Conservation (phyloP, 208 protist genomes). For the Leishmania guyanensis region DNA sequence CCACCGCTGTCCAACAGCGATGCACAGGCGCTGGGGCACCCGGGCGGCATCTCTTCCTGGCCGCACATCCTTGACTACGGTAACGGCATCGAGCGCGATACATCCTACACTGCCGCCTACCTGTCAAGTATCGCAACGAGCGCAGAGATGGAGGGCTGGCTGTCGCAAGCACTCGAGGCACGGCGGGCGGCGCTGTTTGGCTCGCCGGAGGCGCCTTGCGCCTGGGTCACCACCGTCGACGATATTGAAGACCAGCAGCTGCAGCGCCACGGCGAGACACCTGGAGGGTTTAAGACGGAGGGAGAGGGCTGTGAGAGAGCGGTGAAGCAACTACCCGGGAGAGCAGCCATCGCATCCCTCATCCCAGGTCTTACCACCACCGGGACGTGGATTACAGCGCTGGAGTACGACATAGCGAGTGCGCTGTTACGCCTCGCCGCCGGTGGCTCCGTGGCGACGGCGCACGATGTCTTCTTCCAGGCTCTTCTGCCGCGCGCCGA, state of each 20-base stretch:
- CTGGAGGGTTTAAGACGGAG: no score
- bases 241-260: neutral
- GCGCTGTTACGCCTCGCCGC: conserved; percentile 29
- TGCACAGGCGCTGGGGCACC: conserved; percentile 27
- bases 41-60: conserved; percentile 60
- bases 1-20: conserved; percentile 15
- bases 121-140: conserved; percentile 42
- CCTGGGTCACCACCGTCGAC: neutral
- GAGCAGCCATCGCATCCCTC: neutral
- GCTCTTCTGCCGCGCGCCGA: conserved; percentile 20
- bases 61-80: conserved; percentile 46
- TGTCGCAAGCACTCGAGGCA: conserved; percentile 21
- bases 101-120: conserved; percentile 48
- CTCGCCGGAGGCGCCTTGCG: conserved; percentile 4
- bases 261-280: neutral
- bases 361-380: neutral
- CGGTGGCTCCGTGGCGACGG: neutral
- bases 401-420: conserved; percentile 37
- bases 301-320: neutral
- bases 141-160: conserved; percentile 44
- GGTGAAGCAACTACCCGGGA: neutral
- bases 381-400: conserved; percentile 21
- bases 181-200: conserved; percentile 16
- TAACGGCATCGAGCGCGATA: conserved; percentile 55
- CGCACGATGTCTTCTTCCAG: conserved; percentile 27